phyloP scores from a whole-genome alignment of 768 basidiomycete species.

The Suillus spraguei region DNA sequence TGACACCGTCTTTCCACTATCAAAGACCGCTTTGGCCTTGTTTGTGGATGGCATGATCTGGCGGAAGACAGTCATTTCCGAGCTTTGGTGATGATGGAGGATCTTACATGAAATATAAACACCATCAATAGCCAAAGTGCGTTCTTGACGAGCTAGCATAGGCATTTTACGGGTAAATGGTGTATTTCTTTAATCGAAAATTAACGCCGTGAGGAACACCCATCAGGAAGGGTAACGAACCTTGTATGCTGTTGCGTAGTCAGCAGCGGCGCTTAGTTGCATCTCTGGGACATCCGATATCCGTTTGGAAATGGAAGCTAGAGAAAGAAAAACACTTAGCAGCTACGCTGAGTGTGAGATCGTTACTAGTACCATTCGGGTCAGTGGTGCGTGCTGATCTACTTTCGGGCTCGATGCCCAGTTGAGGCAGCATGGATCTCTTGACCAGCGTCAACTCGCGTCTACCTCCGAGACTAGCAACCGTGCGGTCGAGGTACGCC shows the following conservation, averaged over 20 bases:
- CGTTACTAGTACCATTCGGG: conserved; percentile 70
- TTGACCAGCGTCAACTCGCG: conserved; percentile 82
- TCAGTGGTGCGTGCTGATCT: conserved; percentile 77
- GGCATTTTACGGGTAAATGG: conserved; percentile 91
- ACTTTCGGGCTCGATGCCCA: conserved; percentile 70
- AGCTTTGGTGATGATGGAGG: not conserved
- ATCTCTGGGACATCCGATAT: conserved; percentile 68
- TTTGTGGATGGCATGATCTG: conserved; percentile 90
- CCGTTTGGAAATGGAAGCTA: conserved; percentile 93
- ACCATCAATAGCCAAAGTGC: conserved; percentile 92
- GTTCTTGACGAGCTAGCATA: conserved; percentile 90
- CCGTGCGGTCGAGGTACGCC: conserved; percentile 92
- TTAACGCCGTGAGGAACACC: not conserved
- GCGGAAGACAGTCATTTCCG: conserved; percentile 9
- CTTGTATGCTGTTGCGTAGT: conserved; percentile 87
- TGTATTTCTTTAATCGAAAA: conserved; percentile 65
- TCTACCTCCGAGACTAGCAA: conserved; percentile 91
- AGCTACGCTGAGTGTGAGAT: not conserved
- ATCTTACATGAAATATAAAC: conserved; percentile 84
- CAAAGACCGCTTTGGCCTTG: conserved; percentile 80
- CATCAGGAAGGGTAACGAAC: conserved; percentile 36
- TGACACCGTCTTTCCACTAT: conserved; percentile 87
- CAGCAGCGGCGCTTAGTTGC: conserved; percentile 62
- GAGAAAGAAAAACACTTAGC: not conserved
- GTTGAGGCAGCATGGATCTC: conserved; percentile 69